Percentiles rank a stretch among this genome's conserved stretches.
Conservation (phyloP, 2,329 filamentous ascomycete genomes). For the Sporothrix pallida region DNA sequence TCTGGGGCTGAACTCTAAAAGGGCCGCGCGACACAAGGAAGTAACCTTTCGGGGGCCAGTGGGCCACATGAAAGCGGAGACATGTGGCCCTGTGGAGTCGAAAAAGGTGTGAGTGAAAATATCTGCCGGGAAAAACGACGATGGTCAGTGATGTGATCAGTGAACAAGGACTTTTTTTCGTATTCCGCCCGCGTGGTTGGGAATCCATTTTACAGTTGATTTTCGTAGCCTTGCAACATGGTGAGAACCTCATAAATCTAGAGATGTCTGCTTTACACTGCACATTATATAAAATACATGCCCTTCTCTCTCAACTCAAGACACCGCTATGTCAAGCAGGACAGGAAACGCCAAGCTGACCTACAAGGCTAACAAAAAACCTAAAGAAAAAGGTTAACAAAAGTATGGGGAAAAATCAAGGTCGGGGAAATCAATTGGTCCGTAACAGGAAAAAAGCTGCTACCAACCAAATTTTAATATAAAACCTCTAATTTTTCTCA, state of each 20-base stretch:
- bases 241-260: neutral
- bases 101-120: conserved; percentile 17
- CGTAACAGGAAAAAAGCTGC: conserved; percentile 22
- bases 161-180: neutral
- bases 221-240: conserved; percentile 16
- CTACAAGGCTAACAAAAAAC: neutral
- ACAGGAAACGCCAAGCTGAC: neutral
- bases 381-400: conserved; percentile 22
- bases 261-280: neutral
- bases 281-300: neutral
- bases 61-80: conserved; percentile 15
- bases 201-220: neutral
- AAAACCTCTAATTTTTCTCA: conserved; percentile 11
- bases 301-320: too few relatives aligned
- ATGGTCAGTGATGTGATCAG: neutral
- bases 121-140: conserved; percentile 13
- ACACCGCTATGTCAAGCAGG: neutral
- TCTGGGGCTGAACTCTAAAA: conserved; percentile 28
- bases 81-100: conserved; percentile 10
- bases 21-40: neutral
- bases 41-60: neutral
- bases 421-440: conserved; percentile 25
- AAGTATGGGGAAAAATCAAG: conserved; percentile 23
- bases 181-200: neutral
- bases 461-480: conserved; percentile 19